A percentile compares a stretch with the other conserved stretches of the same genome.
phyloP scores from a whole-genome alignment of 2,329 filamentous ascomycete species.

The Tolypocladium capitatum region DNA sequence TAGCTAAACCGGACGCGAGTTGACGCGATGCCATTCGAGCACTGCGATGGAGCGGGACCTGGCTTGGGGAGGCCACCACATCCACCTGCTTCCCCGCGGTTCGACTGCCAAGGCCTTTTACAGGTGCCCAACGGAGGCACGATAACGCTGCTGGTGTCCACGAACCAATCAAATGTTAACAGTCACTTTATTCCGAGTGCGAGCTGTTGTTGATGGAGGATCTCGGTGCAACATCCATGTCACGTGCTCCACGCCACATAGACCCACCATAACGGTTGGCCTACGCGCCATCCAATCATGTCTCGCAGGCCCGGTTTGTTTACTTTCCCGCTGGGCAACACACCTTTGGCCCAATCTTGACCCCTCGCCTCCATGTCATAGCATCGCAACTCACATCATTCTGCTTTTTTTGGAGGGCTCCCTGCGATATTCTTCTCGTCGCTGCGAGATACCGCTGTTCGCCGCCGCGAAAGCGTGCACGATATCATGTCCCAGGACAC shows the following conservation, averaged over 20 bases:
- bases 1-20: too few relatives aligned
- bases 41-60: too few relatives aligned
- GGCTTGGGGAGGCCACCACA: too few relatives aligned
- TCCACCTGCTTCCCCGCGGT: too few relatives aligned
- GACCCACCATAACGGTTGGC: background rate
- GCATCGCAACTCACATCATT: background rate
- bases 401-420: background rate
- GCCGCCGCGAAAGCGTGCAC: background rate
- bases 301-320: slow-evolving; percentile 19
- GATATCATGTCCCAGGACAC: slow-evolving; percentile 68
- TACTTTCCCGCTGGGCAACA: slow-evolving; percentile 29
- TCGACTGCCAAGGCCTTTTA: too few relatives aligned
- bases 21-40: too few relatives aligned
- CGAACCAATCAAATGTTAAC: too few relatives aligned
- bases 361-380: background rate
- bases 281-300: slow-evolving; percentile 13
- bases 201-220: too few relatives aligned
- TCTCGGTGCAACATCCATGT: background rate
- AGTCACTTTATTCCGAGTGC: too few relatives aligned
- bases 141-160: too few relatives aligned
- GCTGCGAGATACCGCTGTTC: background rate
- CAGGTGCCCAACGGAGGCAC: too few relatives aligned
- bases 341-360: slow-evolving; percentile 5
- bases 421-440: background rate
- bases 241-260: background rate